phyloP scores from a whole-genome alignment of 192 early-diverging fungal genomes.

The Coemansia sp. region DNA sequence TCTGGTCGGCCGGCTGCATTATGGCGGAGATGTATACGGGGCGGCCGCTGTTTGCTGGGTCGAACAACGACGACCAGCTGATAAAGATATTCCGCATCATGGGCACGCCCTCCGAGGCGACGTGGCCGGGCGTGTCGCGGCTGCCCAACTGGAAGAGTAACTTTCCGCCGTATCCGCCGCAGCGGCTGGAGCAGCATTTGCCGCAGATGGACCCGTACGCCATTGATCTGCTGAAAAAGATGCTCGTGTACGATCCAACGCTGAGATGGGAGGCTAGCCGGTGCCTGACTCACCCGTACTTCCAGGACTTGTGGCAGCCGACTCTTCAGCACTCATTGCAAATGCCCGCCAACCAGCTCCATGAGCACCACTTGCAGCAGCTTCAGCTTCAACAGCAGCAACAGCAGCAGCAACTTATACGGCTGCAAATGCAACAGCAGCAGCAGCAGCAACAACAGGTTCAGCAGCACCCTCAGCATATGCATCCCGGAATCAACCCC shows the following conservation, averaged over 20 bases:
- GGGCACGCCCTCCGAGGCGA: slow-evolving; percentile 74
- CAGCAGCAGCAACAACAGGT: slow-evolving; percentile 28
- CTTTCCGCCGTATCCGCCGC: slow-evolving; percentile 63
- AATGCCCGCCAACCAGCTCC: slow-evolving; percentile 22
- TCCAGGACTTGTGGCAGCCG: slow-evolving; percentile 48
- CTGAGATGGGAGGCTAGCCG: slow-evolving; percentile 37
- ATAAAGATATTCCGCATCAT: slow-evolving; percentile 75
- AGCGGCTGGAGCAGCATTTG: slow-evolving; percentile 61
- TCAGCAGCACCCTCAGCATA: slow-evolving; percentile 25
- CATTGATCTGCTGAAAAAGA: slow-evolving; percentile 70
- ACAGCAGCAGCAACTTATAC: slow-evolving; percentile 14
- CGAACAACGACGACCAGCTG: slow-evolving; percentile 78
- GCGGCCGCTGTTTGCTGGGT: slow-evolving; percentile 76
- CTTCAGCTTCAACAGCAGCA: slow-evolving; percentile 28
- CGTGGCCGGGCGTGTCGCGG: slow-evolving; percentile 71
- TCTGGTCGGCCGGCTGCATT: slow-evolving; percentile 98
- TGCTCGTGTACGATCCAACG: slow-evolving; percentile 71
- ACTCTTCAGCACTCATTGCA: slow-evolving; percentile 31
- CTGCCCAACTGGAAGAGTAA: slow-evolving; percentile 69
- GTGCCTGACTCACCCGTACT: slow-evolving; percentile 44
- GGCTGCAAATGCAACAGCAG: slow-evolving; percentile 19
- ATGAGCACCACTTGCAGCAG: slow-evolving; percentile 41
- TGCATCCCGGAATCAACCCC: slow-evolving; percentile 20
- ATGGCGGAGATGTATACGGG: slow-evolving; percentile 92
- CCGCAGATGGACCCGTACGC: slow-evolving; percentile 74